These are phyloP conservation scores for Kokia cookei DNA, from an alignment of 441 rosid genomes.

Conservation along the genomic window DNA sequence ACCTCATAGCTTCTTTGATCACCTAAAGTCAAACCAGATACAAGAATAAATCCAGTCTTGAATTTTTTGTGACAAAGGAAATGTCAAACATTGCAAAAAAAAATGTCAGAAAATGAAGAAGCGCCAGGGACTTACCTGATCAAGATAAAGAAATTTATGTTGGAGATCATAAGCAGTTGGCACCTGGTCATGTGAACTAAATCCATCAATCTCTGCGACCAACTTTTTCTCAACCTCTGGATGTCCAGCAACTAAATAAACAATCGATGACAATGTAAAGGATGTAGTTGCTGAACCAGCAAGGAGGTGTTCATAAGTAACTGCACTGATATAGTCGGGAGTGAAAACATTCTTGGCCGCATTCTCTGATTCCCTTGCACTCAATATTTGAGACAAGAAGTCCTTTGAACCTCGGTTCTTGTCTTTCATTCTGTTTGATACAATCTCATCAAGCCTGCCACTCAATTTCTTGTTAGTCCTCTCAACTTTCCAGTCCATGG, in stretches of 20 bases:
- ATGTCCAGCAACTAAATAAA: constrained; percentile 74
- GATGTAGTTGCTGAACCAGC: constrained; percentile 91
- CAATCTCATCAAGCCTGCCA: constrained; percentile 68
- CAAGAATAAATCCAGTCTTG: background rate
- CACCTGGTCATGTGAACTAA: constrained; percentile 46
- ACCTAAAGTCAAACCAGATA: constrained; percentile 40
- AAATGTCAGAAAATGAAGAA: background rate
- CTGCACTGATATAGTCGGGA: constrained; percentile 72
- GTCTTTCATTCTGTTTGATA: constrained; percentile 55
- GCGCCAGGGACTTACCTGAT: constrained; percentile 46
- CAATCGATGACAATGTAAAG: constrained; percentile 58
- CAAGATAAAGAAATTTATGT: constrained; percentile 67
- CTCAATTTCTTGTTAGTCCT: constrained; percentile 52
- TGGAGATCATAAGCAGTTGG: constrained; percentile 70
- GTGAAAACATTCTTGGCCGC: constrained; percentile 44
- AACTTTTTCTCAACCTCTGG: constrained; percentile 62
- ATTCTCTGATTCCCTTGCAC: constrained; percentile 59
- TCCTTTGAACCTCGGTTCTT: constrained; percentile 51
- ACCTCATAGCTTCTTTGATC: constrained; percentile 82
- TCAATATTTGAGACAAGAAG: constrained; percentile 69
- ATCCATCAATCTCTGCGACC: constrained; percentile 66
- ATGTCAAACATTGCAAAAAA: background rate
- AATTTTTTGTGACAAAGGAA: no score
- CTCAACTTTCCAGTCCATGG: constrained; percentile 83
- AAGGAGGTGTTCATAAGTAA: constrained; percentile 86